Conservation (phyloP, 2,329 filamentous ascomycete genomes). For the Lachnellula hyalina region DNA sequence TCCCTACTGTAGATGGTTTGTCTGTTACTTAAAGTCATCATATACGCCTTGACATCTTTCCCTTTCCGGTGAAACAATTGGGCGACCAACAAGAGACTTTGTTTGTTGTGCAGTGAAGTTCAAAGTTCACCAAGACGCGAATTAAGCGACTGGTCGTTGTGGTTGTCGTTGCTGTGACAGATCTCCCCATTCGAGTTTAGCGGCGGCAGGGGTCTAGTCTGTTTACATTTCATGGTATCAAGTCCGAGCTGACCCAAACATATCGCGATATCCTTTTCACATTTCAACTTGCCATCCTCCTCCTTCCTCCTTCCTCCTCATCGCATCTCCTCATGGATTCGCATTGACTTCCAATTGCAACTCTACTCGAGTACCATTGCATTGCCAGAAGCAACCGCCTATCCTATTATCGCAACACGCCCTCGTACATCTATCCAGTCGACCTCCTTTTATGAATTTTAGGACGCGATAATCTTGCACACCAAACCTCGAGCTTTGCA, state of each 20-base stretch:
- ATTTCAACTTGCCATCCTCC: conserved; percentile 4
- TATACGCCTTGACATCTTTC: no score
- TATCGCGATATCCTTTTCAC: neutral
- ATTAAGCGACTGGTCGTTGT: no score
- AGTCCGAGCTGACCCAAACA: neutral
- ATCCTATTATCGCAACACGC: conserved; percentile 4
- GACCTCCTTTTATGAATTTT: conserved; percentile 19
- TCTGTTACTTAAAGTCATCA: no score
- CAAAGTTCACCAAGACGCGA: no score
- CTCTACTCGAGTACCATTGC: conserved; percentile 9
- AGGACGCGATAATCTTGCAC: conserved; percentile 23
- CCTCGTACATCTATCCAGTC: neutral
- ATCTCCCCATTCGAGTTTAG: no score
- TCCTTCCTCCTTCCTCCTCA: conserved; percentile 2
- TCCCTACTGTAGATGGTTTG: no score
- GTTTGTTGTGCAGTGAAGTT: no score
- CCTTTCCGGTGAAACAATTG: no score
- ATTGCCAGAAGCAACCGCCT: conserved; percentile 5
- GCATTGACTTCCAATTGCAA: conserved; percentile 9
- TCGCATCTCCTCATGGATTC: conserved; percentile 9
- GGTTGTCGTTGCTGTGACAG: no score
- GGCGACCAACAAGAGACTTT: no score
- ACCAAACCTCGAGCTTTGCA: conserved; percentile 3
- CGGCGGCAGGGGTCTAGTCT: no score
- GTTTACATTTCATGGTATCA: neutral